These are phyloP conservation scores for Suillus subluteus DNA, from an alignment of 768 basidiomycete genomes.

Conservation along the genomic window DNA sequence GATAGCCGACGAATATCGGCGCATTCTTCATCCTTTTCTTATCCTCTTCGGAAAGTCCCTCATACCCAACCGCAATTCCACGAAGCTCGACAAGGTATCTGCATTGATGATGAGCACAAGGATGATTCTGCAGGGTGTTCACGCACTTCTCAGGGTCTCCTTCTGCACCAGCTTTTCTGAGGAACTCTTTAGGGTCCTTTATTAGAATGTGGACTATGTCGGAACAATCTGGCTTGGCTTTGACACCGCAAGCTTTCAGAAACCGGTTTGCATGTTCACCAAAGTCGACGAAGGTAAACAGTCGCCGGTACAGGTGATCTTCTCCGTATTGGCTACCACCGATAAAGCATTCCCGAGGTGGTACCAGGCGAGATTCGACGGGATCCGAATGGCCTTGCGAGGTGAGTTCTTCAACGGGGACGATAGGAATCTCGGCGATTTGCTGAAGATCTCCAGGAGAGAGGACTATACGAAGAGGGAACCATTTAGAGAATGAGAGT, in stretches of 20 bases:
- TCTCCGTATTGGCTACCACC: conserved; percentile 31
- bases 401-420: conserved; percentile 49
- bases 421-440: conserved; percentile 60
- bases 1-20: conserved; percentile 70
- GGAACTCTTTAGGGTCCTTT: conserved; percentile 66
- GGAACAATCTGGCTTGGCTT: conserved; percentile 77
- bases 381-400: conserved; percentile 15
- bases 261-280: conserved; percentile 77
- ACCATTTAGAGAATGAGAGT: conserved; percentile 8
- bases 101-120: conserved; percentile 9
- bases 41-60: conserved; percentile 45
- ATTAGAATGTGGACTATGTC: conserved; percentile 72
- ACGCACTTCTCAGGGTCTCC: conserved; percentile 56
- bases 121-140: neutral
- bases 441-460: conserved; percentile 49
- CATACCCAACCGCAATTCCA: conserved; percentile 72
- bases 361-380: conserved; percentile 38
- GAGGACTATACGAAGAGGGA: conserved; percentile 49
- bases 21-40: conserved; percentile 60
- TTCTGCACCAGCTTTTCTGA: conserved; percentile 55
- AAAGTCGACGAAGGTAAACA: conserved; percentile 87
- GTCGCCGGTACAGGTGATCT: conserved; percentile 65
- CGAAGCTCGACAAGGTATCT: conserved; percentile 85
- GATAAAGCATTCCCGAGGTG: conserved; percentile 69
- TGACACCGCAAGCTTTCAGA: conserved; percentile 82